These are phyloP conservation scores for Pythium rishiriense DNA, from an alignment of 352 stramenopile genomes.

Conservation along the genomic window DNA sequence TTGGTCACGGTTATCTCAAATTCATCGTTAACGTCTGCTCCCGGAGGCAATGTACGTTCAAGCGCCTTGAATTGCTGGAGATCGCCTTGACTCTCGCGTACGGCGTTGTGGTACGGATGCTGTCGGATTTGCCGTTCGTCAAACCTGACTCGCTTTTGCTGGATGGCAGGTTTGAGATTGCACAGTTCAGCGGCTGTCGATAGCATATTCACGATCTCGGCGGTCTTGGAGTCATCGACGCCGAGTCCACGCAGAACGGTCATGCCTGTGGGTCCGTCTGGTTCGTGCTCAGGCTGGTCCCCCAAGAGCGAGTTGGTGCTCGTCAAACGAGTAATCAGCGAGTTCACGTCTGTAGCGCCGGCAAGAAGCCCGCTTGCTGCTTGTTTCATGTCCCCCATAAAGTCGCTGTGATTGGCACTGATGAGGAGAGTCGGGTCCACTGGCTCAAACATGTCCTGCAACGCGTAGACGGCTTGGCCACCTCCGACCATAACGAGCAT, in stretches of 20 bases:
- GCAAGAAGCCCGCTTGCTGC: background rate
- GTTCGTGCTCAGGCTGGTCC: background rate
- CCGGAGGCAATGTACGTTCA: background rate
- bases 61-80: conserved; percentile 9
- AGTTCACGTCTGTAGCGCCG: background rate
- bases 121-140: conserved; percentile 11
- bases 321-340: background rate
- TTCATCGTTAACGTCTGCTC: conserved; percentile 14
- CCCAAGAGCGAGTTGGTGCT: background rate
- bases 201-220: background rate
- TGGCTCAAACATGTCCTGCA: conserved; percentile 16
- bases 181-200: conserved; percentile 4
- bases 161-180: background rate
- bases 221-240: background rate
- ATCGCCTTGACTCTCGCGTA: conserved; percentile 7
- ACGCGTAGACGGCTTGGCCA: conserved; percentile 7
- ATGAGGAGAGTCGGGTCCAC: conserved; percentile 8
- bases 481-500: conserved; percentile 14
- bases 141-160: conserved; percentile 6
- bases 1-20: conserved; percentile 8
- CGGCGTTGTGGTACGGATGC: conserved; percentile 18
- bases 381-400: background rate
- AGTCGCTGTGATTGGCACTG: conserved; percentile 4
- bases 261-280: background rate
- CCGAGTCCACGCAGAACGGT: background rate